Percentiles rank a stretch among this genome's conserved stretches.
Conservation (phyloP, 1,139 yeast genomes). For the Pichia cactophila region DNA sequence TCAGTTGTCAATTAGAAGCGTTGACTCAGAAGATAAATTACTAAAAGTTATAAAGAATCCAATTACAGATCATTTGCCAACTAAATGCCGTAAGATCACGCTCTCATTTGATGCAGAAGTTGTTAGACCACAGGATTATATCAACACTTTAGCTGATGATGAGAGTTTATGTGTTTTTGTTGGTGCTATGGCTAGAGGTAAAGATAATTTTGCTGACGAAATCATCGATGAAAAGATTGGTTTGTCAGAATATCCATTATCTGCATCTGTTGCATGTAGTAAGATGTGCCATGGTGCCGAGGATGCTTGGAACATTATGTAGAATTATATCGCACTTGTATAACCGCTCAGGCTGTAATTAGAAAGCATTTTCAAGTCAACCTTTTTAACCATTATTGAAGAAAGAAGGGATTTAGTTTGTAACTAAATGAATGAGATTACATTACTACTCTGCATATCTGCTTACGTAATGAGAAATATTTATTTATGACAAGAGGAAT, state of each 20-base stretch:
- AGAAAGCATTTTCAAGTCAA: too few species aligned
- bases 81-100: conserved; percentile 89
- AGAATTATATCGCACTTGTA: conserved; percentile 12
- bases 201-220: conserved; percentile 95
- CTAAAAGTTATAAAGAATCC: conserved; percentile 94
- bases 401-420: too few species aligned
- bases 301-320: conserved; percentile 88
- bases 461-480: background rate
- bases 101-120: conserved; percentile 92
- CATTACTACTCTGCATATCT: background rate
- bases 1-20: conserved; percentile 85
- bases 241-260: conserved; percentile 86
- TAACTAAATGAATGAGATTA: too few species aligned
- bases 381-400: too few species aligned
- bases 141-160: conserved; percentile 68
- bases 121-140: conserved; percentile 82
- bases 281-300: conserved; percentile 98
- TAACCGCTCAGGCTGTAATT: background rate
- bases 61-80: conserved; percentile 91
- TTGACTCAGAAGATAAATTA: conserved; percentile 88
- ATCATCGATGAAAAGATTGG: conserved; percentile 95
- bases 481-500: background rate
- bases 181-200: conserved; percentile 99
- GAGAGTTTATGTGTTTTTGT: conserved; percentile 97
- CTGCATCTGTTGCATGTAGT: conserved; percentile 97